Evolutionary conservation across 164 flowering plant genomes (phyloP).

Genomic region (Magnolia sinica): DNA sequence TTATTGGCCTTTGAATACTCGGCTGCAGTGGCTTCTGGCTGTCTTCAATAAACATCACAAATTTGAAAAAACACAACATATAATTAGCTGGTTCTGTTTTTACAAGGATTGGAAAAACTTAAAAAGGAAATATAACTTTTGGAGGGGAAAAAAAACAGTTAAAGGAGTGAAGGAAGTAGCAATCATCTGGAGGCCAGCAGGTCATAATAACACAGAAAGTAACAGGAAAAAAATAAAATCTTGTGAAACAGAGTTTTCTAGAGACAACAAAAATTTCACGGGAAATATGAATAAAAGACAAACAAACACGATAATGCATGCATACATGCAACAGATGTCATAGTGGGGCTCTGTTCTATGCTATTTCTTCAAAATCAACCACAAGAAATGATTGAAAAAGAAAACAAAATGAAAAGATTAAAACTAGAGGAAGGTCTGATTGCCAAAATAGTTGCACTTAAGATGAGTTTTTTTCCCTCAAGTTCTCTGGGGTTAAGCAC

Average conservation of each 20-base stretch:
- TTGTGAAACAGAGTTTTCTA: no score
- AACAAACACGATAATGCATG: neutral
- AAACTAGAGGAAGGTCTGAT: neutral
- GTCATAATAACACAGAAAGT: neutral
- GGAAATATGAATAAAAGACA: neutral
- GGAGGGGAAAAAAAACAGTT: neutral
- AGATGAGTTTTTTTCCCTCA: neutral
- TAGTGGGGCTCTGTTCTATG: neutral
- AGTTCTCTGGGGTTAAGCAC: neutral
- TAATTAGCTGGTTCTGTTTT: neutral
- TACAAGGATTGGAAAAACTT: neutral
- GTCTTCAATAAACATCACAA: slow-evolving; percentile 51
- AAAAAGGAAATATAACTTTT: neutral
- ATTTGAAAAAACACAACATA: slow-evolving; percentile 2
- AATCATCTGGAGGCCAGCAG: neutral
- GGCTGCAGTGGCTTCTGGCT: slow-evolving; percentile 74
- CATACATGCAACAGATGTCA: neutral
- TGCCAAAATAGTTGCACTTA: no score
- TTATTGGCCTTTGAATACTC: slow-evolving; percentile 84
- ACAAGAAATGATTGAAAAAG: neutral
- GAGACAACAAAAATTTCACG: no score
- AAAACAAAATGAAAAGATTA: no score
- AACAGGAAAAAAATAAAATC: neutral
- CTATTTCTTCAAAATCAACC: neutral
- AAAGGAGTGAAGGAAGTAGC: no score